phyloP scores from a whole-genome alignment of 2,329 filamentous ascomycete genomes.

The Cladosporium sphaerospermum region DNA sequence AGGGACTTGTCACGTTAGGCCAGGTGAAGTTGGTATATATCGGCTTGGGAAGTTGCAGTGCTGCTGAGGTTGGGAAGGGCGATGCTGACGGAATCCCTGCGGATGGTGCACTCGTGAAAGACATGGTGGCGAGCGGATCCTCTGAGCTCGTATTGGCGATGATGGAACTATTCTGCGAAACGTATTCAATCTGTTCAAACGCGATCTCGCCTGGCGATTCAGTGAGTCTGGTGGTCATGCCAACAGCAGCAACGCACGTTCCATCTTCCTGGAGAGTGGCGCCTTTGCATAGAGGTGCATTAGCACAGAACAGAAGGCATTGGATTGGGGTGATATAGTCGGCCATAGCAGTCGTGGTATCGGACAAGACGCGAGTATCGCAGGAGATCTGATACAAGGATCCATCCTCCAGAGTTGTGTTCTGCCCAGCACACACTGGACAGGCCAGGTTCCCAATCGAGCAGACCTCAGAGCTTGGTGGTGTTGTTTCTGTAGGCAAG shows the following conservation, averaged over 20 bases:
- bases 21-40: slow-evolving; percentile 7
- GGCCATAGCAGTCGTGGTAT: neutral
- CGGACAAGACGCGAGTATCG: neutral
- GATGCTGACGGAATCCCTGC: neutral
- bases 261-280: neutral
- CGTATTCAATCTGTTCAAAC: neutral
- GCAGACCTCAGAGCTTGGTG: neutral
- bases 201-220: neutral
- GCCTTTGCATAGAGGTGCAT: neutral
- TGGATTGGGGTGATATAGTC: neutral
- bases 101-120: neutral
- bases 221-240: neutral
- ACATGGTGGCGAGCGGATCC: neutral
- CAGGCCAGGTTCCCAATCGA: neutral
- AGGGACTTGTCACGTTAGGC: neutral
- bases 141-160: neutral
- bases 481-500: neutral
- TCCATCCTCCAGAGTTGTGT: neutral
- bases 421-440: neutral
- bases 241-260: neutral
- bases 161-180: neutral
- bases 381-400: neutral
- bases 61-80: neutral
- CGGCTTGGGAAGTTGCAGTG: neutral
- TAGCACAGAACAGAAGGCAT: neutral